A percentile compares a stretch with the other conserved stretches of the same genome.
Evolutionary conservation across 2,329 filamentous ascomycete genomes (phyloP).

Genomic region (Xylariaceae sp.): DNA sequence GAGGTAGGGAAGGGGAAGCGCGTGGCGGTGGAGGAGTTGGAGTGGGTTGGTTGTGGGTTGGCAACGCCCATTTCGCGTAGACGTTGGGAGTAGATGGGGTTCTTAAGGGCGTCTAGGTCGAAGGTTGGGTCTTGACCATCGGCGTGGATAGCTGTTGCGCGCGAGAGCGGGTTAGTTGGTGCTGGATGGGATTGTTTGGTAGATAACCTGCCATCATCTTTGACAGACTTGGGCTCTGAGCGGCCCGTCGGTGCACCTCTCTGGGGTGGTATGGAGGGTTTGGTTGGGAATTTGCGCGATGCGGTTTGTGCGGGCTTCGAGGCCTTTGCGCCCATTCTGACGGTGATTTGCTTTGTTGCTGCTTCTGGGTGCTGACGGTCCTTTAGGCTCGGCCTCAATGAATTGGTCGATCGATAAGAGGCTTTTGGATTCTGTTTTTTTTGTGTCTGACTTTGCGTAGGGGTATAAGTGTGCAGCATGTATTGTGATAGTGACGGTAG

Average conservation of each 20-base stretch:
- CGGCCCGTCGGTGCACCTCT: slow-evolving; percentile 7
- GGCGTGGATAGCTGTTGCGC: slow-evolving; percentile 34
- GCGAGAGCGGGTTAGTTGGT: background rate
- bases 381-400: background rate
- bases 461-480: no score
- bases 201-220: slow-evolving; percentile 31
- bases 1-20: slow-evolving; percentile 9
- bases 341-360: background rate
- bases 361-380: background rate
- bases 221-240: slow-evolving; percentile 20
- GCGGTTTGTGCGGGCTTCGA: slow-evolving; percentile 41
- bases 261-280: slow-evolving; percentile 30
- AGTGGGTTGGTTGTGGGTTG: slow-evolving; percentile 49
- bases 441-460: no score
- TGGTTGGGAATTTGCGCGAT: slow-evolving; percentile 41
- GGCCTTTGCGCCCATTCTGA: slow-evolving; percentile 40
- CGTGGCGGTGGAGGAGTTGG: slow-evolving; percentile 44
- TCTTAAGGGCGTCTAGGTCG: slow-evolving; percentile 32
- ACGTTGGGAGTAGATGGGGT: slow-evolving; percentile 45
- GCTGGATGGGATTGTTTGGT: background rate
- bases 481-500: no score
- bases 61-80: slow-evolving; percentile 51
- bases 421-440: no score
- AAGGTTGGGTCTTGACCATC: slow-evolving; percentile 40
- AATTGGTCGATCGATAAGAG: background rate